A percentile compares a stretch with the other conserved stretches of the same genome.
Evolutionary conservation across 805 yeast species (phyloP).

Genomic region (Yarrowia sp.): DNA sequence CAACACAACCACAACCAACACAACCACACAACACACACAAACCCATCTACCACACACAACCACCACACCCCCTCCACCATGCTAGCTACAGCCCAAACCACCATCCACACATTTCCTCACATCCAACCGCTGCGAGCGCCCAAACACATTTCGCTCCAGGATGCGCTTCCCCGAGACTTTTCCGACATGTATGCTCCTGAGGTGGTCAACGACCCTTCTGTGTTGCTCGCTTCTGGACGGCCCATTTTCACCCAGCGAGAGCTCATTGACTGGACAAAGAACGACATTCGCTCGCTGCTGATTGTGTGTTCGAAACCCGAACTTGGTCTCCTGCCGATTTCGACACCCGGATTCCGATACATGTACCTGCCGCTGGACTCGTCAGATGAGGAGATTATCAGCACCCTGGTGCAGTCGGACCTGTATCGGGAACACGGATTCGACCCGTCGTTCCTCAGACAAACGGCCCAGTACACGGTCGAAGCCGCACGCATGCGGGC

Average conservation of each 20-base stretch:
- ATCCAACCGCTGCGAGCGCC: slow-evolving; percentile 11
- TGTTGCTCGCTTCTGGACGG: slow-evolving; percentile 52
- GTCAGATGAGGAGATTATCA: slow-evolving; percentile 57
- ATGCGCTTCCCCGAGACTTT: slow-evolving; percentile 57
- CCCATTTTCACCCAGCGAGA: slow-evolving; percentile 69
- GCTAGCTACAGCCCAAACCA: slow-evolving; percentile 18
- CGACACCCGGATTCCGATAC: slow-evolving; percentile 53
- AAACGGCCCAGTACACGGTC: slow-evolving; percentile 69
- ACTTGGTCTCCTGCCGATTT: slow-evolving; percentile 40
- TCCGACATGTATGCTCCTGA: slow-evolving; percentile 66
- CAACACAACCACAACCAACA: not conserved
- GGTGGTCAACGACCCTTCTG: slow-evolving; percentile 55
- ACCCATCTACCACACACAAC: not conserved
- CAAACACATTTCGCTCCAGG: slow-evolving; percentile 21
- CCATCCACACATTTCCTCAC: slow-evolving; percentile 27
- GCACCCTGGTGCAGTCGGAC: slow-evolving; percentile 62
- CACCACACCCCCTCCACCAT: not conserved
- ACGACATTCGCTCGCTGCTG: slow-evolving; percentile 70
- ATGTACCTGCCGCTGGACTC: slow-evolving; percentile 61
- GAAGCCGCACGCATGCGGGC: slow-evolving; percentile 55
- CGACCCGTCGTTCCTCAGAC: slow-evolving; percentile 59
- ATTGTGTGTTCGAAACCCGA: slow-evolving; percentile 54
- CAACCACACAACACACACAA: not conserved
- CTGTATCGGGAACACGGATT: slow-evolving; percentile 70
- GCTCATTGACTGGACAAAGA: slow-evolving; percentile 72